phyloP scores from a whole-genome alignment of 1,284 basidiomycete genomes.

The Apiotrichum domesticum region DNA sequence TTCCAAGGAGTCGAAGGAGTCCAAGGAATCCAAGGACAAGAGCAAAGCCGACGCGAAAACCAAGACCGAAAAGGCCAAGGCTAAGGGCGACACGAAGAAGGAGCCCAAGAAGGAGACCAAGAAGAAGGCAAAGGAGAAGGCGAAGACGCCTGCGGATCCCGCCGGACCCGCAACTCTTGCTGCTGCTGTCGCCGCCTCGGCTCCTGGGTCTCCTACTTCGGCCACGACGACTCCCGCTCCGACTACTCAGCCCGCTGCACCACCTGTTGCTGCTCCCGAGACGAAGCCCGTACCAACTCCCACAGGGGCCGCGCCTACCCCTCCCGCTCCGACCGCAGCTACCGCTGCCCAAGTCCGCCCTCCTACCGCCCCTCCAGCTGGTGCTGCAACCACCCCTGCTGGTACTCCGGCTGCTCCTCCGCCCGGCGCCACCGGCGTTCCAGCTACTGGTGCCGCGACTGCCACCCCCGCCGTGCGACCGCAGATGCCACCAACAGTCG shows the following conservation, averaged over 20 bases:
- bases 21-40: slow-evolving; percentile 2
- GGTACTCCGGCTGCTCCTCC: slow-evolving; percentile 1
- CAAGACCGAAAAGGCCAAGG: too few species aligned
- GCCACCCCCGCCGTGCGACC: background rate
- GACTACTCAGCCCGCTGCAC: background rate
- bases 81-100: too few species aligned
- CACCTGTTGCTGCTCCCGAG: slow-evolving; percentile 1
- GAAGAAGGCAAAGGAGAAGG: too few species aligned
- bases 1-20: slow-evolving; percentile 10
- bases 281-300: slow-evolving; percentile 5
- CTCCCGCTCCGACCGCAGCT: slow-evolving; percentile 6
- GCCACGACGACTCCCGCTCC: background rate
- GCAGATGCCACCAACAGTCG: too few species aligned
- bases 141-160: background rate
- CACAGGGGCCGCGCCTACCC: slow-evolving; percentile 6
- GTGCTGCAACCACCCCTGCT: slow-evolving; percentile 2
- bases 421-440: background rate
- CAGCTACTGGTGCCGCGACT: too few species aligned
- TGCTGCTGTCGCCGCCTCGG: background rate
- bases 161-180: slow-evolving; percentile 2
- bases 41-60: too few species aligned
- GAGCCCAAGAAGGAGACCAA: too few species aligned
- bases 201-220: background rate
- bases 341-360: too few species aligned
- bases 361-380: too few species aligned